phyloP scores from a whole-genome alignment of 805 yeast genomes.

The Blastobotrys robertii region DNA sequence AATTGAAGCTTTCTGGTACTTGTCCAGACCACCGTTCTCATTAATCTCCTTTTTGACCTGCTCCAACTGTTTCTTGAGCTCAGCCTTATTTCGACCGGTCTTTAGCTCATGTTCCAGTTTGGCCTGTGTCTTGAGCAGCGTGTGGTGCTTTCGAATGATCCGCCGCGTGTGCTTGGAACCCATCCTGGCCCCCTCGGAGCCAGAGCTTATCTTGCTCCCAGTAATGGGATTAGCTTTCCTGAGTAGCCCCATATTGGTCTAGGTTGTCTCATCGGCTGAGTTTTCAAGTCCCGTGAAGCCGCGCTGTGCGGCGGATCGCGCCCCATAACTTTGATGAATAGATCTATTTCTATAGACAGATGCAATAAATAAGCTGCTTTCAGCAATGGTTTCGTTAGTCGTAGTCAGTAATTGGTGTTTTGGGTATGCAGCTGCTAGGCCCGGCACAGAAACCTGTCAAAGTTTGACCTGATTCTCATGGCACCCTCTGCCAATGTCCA shows the following conservation, averaged over 20 bases:
- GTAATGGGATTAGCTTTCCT: conserved; percentile 26
- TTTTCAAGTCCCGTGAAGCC: no score
- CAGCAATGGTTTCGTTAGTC: not conserved
- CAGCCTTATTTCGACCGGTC: conserved; percentile 14
- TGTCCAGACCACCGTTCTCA: conserved; percentile 63
- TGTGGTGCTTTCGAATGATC: conserved; percentile 70
- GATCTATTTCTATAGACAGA: no score
- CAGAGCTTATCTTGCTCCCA: conserved; percentile 22
- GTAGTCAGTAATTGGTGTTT: no score
- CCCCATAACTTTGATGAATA: no score
- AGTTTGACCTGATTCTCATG: conserved; percentile 8
- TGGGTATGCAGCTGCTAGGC: no score
- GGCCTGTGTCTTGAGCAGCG: conserved; percentile 47
- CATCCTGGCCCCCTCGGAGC: conserved; percentile 12
- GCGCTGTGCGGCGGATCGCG: no score
- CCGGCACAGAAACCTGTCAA: conserved; percentile 3
- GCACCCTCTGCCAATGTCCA: conserved; percentile 9
- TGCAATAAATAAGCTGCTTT: not conserved
- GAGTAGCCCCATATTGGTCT: no score
- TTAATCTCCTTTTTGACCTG: conserved; percentile 53
- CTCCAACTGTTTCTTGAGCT: conserved; percentile 29
- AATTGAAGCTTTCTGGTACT: conserved; percentile 78
- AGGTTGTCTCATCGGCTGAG: no score
- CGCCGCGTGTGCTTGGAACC: conserved; percentile 40
- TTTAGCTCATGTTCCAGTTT: conserved; percentile 9